Evolutionary conservation across 495 filamentous ascomycete species (phyloP), one percentile per base, ranked within the genome.

Genomic region (Hypomontagnella monticulosa): DNA sequence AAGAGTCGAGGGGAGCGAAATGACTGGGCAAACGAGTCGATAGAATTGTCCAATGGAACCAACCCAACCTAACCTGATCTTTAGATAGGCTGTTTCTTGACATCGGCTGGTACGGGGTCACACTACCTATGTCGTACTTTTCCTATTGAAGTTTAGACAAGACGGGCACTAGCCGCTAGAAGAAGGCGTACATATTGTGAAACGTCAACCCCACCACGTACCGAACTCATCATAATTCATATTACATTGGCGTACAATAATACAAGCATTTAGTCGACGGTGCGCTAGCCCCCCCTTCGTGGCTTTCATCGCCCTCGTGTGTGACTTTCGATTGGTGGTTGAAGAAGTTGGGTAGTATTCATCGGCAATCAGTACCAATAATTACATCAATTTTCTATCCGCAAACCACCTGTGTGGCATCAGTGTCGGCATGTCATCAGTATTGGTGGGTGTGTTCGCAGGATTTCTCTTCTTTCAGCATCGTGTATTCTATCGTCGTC

Each of bases 111-210:
- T 56, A 47, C 27, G 32, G 40, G 23, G 33, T 43, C 23, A 32
- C 18, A n/a, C n/a, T n/a, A n/a, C n/a, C n/a, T n/a, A n/a, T n/a
- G n/a, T n/a, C 14, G 18, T 7, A 46, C 53, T 46, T 67, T 62
- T 2, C 64, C 53, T 58, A 48, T 62, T 55, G 7, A 14, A n/a
- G 64, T 41, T 58, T 10, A 42, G 42, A 44, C 37, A 67, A 18
- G 14, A 59, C 58, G 65, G 65, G 43, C 60, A 63, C 66, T 63
- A 69, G 49, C 66, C 50, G 30, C 44, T 57, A 64, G n/a, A 38
- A 64, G 66, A 55, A 69, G 66, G 66, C 56, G 50, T 64, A 53
- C 60, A 63, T 59, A 60, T 49, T 42, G 50, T 69, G 66, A 69
- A 69, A 69, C 66, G 30, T 14, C 36, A 51, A 55, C 60, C 59